Evolutionary conservation across 352 stramenopile species (phyloP).

Genomic region (Pythium aphanidermatum): DNA sequence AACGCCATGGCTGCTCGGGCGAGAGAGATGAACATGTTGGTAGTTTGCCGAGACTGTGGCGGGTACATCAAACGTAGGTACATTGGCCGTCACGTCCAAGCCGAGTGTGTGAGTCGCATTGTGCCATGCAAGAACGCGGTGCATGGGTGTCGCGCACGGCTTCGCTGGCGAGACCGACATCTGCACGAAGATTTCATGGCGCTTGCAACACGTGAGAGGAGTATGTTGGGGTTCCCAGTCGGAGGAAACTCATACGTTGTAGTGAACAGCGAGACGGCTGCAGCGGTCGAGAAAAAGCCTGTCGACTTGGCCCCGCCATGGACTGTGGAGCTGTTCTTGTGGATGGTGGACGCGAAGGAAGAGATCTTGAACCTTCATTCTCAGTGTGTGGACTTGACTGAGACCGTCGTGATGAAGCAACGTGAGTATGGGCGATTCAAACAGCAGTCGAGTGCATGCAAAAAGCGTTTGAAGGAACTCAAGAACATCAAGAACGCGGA

Average conservation of each 20-base stretch:
- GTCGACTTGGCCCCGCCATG: conserved; percentile 52
- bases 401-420: conserved; percentile 27
- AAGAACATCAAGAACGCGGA: conserved; percentile 7
- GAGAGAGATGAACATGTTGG: conserved; percentile 35
- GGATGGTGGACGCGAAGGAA: conserved; percentile 39
- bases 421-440: conserved; percentile 37
- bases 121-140: conserved; percentile 61
- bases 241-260: conserved; percentile 40
- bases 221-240: conserved; percentile 42
- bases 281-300: conserved; percentile 1
- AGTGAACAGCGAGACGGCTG: conserved; percentile 19
- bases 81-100: conserved; percentile 30
- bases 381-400: conserved; percentile 30
- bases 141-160: conserved; percentile 47
- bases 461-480: conserved; percentile 30
- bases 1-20: conserved; percentile 44
- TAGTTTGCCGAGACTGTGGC: conserved; percentile 51
- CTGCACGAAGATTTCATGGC: conserved; percentile 58
- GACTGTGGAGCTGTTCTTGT: conserved; percentile 66
- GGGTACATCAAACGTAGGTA: conserved; percentile 28
- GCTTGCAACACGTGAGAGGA: conserved; percentile 32
- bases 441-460: conserved; percentile 36
- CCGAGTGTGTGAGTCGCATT: conserved; percentile 56
- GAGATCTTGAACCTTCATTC: conserved; percentile 48
- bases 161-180: conserved; percentile 66